Evolutionary conservation across 2,329 filamentous ascomycete genomes (phyloP), one percentile per base, ranked within the genome.

Genomic region (Claviceps sp.): DNA sequence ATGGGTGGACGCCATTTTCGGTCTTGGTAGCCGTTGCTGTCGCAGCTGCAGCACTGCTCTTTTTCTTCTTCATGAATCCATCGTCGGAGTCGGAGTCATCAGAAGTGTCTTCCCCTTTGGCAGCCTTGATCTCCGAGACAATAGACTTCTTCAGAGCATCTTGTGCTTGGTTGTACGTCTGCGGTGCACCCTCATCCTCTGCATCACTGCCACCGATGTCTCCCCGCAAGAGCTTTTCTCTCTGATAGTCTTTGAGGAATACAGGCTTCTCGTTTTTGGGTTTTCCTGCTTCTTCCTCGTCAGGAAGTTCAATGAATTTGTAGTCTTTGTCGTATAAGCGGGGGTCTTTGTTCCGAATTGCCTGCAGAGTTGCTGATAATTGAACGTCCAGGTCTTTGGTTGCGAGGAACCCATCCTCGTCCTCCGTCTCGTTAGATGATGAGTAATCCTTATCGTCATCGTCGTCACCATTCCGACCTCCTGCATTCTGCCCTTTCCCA

Each of bases 321-420:
- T 77, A 76, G 38, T 83, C 77, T 56, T 81, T 77, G 67, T 97
- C 87, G 73, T 96, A 96, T 49, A 98, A 82, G 50, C 87, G 78
- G 30, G 93, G 93, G 62, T 98, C 93, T 66, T 95, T 97, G 62
- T 80, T 85, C 60, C 84, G 83, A 63, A 98, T 90, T 43, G 93
- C 93, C 57, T 87, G 77, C 22, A 98, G 75, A 0, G 90, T 95
- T 24, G 85, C 89, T 47, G 84, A 83, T 59, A 97, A 95, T 63
- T 96, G 84, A 14, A 82, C 80, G 65, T 98, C 93, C 44, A 97
- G 76, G 38, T 83, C 83, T 62, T 87, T 84, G 16, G 90, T 96
- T 34, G 84, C 88, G 13, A 98, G 75, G 59, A 93, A 87, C 51
- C 85, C 93, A 30, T 87, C 84, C 59, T 97, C 91, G 61, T 97